Evolutionary conservation across 2,329 filamentous ascomycete genomes (phyloP).

Genomic region (Beauveria rudraprayagi): DNA sequence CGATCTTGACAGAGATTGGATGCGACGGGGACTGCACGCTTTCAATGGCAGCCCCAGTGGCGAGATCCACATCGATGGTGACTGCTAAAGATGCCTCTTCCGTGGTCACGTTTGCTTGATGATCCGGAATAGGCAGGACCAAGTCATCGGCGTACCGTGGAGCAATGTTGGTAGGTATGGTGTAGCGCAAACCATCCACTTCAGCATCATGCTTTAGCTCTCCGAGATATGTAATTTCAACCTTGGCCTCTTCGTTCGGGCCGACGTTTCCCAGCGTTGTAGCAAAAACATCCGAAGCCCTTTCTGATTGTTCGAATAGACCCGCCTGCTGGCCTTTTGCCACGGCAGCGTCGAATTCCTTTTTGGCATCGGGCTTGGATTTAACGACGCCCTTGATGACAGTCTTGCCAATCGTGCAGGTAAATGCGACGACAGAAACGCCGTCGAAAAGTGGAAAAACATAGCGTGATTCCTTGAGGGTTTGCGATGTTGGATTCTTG

Average conservation of each 20-base stretch:
- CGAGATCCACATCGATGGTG: conserved; percentile 36
- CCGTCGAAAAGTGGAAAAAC: conserved; percentile 67
- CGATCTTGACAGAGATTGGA: conserved; percentile 57
- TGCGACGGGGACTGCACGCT: conserved; percentile 60
- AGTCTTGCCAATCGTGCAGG: conserved; percentile 52
- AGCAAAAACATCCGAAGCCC: conserved; percentile 58
- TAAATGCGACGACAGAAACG: conserved; percentile 60
- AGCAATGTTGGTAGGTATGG: conserved; percentile 58
- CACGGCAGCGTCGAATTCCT: conserved; percentile 52
- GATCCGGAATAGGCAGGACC: not conserved
- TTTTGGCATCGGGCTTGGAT: conserved; percentile 53
- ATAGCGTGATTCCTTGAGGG: conserved; percentile 47
- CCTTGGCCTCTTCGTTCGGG: conserved; percentile 43
- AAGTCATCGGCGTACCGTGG: conserved; percentile 50
- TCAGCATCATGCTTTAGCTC: conserved; percentile 67
- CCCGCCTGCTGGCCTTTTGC: conserved; percentile 53
- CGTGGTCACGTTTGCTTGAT: not conserved
- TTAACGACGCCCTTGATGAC: conserved; percentile 59
- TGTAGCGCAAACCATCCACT: conserved; percentile 59
- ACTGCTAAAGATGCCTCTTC: conserved; percentile 14
- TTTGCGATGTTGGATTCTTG: conserved; percentile 37
- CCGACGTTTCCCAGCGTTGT: conserved; percentile 62
- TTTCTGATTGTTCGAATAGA: conserved; percentile 53
- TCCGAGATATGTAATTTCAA: conserved; percentile 59
- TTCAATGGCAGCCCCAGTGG: conserved; percentile 47